phyloP scores from a whole-genome alignment of 1,139 yeast species.

The Debaryomycetaceae sp. region DNA sequence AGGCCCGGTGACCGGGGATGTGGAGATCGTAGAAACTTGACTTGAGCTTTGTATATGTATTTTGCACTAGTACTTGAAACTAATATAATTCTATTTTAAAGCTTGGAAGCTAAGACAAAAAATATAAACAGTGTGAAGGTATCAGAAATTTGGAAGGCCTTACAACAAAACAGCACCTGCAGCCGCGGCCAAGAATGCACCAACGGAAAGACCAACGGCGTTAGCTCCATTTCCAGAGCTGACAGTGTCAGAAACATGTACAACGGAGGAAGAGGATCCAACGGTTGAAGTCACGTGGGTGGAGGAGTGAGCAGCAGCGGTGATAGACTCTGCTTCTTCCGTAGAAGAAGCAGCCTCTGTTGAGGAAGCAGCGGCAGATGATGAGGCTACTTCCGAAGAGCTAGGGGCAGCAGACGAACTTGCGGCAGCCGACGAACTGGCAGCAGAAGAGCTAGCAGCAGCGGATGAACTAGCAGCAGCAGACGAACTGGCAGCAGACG shows the following conservation, averaged over 20 bases:
- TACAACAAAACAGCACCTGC: conserved; percentile 49
- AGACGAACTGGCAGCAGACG: no score
- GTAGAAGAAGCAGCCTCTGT: conserved; percentile 9
- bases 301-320: conserved; percentile 13
- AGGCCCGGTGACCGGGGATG: no score
- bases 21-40: no score
- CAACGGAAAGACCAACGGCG: conserved; percentile 39
- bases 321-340: conserved; percentile 14
- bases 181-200: conserved; percentile 44
- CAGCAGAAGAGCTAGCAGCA: conserved; percentile 15
- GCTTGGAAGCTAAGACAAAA: not conserved
- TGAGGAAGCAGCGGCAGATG: conserved; percentile 12
- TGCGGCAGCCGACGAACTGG: conserved; percentile 19
- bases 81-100: not conserved
- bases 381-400: conserved; percentile 13
- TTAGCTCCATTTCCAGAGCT: conserved; percentile 23
- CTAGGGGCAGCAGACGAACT: conserved; percentile 16
- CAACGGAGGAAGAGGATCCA: conserved; percentile 5
- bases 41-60: no score
- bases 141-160: no score
- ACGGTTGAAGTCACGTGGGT: conserved; percentile 6
- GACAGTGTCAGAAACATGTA: conserved; percentile 17
- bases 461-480: conserved; percentile 24
- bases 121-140: not conserved
- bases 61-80: no score